Evolutionary conservation across 2,329 filamentous ascomycete genomes (phyloP), one percentile per base, ranked within the genome.

Genomic region (Didymella keratinophila): DNA sequence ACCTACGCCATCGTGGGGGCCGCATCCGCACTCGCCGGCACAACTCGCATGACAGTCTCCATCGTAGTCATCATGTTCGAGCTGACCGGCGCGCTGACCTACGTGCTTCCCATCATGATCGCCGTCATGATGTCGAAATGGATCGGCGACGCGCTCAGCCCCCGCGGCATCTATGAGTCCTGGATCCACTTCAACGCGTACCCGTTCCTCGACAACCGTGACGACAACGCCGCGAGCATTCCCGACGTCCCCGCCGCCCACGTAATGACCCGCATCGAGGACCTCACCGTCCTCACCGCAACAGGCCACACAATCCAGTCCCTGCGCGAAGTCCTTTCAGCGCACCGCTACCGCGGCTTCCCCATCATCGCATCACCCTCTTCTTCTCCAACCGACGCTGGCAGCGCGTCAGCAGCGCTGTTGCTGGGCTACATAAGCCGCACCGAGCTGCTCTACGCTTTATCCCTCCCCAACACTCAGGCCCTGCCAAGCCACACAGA

Each of bases 1-100:
- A 96, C 94, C 1, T 99, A 99, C 73, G 95, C 95, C 62, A 96
- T 99, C 69, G 90, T 99, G 61, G 95, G 95, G 32, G 95, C 95
- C 0, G 94, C 95, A 0, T 93, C 95, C 4, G 92, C 94, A n/a
- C 86, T 99, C 1, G 92, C 91, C 6, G 95, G 95, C 46, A 92
- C 96, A 34, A 98, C 94, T 18, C 87, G 94, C 66, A 96, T 99
- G 88, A 99, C 95, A 0, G 93, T 97, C 11, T 97, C 93, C 12
- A 97, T 99, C 66, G 94, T 99, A 4, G 95, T 98, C 71, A 99
- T 99, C 79, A 97, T 97, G 90, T 99, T 99, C 72, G 95, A 99
- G 80, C 88, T 99, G 55, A 99, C 95, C 0, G 95, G 95, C 51
- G 95, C 95, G 1, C 84, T 99, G 27, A 96, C 93, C 0, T 98